These are phyloP conservation scores for Spizellomyces sp. DNA, from an alignment of 192 early-diverging fungal genomes.

Conservation along the genomic window DNA sequence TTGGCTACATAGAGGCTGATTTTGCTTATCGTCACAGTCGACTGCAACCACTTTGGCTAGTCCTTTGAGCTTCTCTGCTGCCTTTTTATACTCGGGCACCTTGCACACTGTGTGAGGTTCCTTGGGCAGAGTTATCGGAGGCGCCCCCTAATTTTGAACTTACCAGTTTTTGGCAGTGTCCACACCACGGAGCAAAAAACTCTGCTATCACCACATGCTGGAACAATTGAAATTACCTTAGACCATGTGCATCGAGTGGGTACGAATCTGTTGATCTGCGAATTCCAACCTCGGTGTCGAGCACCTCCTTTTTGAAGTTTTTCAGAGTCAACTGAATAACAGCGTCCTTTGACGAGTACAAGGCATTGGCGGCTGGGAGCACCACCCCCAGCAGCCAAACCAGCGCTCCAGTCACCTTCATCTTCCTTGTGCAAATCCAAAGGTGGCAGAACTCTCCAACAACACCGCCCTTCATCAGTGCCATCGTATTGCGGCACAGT, in stretches of 20 bases:
- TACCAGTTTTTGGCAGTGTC: conserved; percentile 77
- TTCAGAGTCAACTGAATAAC: conserved; percentile 40
- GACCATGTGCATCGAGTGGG: too few relatives aligned
- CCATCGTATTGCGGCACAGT: too few relatives aligned
- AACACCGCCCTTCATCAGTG: too few relatives aligned
- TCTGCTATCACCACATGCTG: conserved; percentile 83
- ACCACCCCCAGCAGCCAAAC: too few relatives aligned
- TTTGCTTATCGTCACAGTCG: conserved; percentile 84
- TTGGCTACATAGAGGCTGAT: conserved; percentile 74
- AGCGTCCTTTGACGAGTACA: conserved; percentile 38
- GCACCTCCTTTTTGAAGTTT: conserved; percentile 70
- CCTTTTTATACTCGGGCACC: conserved; percentile 88
- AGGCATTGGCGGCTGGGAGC: conserved; percentile 6
- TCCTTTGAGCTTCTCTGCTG: conserved; percentile 79
- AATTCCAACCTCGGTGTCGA: conserved; percentile 61
- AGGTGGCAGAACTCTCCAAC: too few relatives aligned
- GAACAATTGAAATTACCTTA: not conserved
- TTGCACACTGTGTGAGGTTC: conserved; percentile 28
- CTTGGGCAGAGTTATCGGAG: too few relatives aligned
- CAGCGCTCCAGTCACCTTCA: too few relatives aligned
- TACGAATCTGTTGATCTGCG: too few relatives aligned
- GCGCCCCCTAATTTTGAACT: not conserved
- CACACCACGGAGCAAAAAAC: conserved; percentile 97
- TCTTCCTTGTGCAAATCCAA: too few relatives aligned
- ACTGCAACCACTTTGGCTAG: conserved; percentile 86